These are phyloP conservation scores for Cyclotella sp. DNA, from an alignment of 108 stramenopile genomes.

Conservation along the genomic window DNA sequence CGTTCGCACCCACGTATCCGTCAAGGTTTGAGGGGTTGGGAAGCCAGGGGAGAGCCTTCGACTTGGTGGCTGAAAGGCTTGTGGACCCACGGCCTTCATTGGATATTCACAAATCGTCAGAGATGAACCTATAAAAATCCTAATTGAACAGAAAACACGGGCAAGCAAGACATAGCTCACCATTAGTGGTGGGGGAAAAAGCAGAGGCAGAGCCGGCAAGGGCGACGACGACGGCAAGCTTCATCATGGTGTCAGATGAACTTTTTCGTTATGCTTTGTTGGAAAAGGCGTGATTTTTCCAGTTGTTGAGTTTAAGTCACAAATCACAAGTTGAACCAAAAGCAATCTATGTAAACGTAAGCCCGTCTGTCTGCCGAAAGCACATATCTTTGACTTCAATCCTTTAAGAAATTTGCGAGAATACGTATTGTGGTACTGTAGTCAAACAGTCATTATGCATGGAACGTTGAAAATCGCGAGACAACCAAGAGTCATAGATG, in stretches of 20 bases:
- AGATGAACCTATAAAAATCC: not conserved
- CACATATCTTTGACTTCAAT: conserved; percentile 16
- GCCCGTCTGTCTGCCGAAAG: conserved; percentile 10
- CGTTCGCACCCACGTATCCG: conserved; percentile 87
- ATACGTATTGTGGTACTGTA: not conserved
- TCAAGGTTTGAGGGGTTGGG: conserved; percentile 85
- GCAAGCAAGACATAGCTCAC: not conserved
- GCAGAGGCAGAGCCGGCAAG: conserved; percentile 43
- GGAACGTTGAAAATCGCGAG: not conserved
- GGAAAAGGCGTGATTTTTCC: not conserved
- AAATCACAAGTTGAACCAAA: conserved; percentile 1
- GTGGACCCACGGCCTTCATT: conserved; percentile 45
- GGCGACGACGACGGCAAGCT: conserved; percentile 28
- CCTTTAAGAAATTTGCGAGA: not conserved
- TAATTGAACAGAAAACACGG: not conserved
- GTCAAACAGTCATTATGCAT: not conserved
- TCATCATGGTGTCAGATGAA: conserved; percentile 56
- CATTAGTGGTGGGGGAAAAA: conserved; percentile 67
- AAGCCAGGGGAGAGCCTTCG: conserved; percentile 91
- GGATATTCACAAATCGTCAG: not conserved
- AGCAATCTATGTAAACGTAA: conserved; percentile 5
- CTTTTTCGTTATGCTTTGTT: not conserved
- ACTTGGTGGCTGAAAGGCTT: conserved; percentile 53
- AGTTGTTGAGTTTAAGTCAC: not conserved
- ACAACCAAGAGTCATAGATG: not conserved